Evolutionary conservation across 2,329 filamentous ascomycete species (phyloP).

Genomic region (Venturia aucupariae): DNA sequence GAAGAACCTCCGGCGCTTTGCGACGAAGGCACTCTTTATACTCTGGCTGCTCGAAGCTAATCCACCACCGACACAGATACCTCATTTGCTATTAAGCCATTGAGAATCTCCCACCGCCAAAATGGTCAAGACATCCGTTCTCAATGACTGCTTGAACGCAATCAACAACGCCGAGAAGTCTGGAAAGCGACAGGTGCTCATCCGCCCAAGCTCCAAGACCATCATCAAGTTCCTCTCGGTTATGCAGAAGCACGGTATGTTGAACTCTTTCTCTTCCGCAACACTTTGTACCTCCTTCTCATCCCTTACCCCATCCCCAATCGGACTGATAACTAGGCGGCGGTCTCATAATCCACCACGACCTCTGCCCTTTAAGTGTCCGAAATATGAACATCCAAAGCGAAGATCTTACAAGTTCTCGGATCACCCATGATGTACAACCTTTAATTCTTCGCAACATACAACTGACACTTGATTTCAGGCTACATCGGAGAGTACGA

Average conservation of each 20-base stretch:
- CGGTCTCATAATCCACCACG: conserved; percentile 70
- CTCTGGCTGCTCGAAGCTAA: conserved; percentile 60
- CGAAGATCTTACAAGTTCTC: conserved; percentile 98
- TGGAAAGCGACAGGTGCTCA: conserved; percentile 98
- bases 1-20: conserved; percentile 51
- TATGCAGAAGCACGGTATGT: conserved; percentile 99
- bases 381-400: conserved; percentile 71
- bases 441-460: conserved; percentile 96
- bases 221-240: conserved; percentile 98
- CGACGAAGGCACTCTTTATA: conserved; percentile 56
- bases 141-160: conserved; percentile 95
- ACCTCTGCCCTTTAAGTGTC: conserved; percentile 99
- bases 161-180: conserved; percentile 99
- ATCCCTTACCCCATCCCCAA: conserved; percentile 25
- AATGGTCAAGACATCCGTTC: conserved; percentile 98
- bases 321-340: conserved; percentile 99
- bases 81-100: conserved; percentile 50
- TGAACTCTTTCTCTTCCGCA: conserved; percentile 12
- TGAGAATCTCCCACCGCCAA: conserved; percentile 83
- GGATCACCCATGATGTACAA: conserved; percentile 68
- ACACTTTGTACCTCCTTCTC: not conserved
- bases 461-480: conserved; percentile 46
- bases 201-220: conserved; percentile 98
- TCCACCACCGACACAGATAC: conserved; percentile 42
- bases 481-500: conserved; percentile 99